A percentile compares a stretch with the other conserved stretches of the same genome.
phyloP scores from a whole-genome alignment of 2,329 filamentous ascomycete species.

The Karstenula rhodostoma region DNA sequence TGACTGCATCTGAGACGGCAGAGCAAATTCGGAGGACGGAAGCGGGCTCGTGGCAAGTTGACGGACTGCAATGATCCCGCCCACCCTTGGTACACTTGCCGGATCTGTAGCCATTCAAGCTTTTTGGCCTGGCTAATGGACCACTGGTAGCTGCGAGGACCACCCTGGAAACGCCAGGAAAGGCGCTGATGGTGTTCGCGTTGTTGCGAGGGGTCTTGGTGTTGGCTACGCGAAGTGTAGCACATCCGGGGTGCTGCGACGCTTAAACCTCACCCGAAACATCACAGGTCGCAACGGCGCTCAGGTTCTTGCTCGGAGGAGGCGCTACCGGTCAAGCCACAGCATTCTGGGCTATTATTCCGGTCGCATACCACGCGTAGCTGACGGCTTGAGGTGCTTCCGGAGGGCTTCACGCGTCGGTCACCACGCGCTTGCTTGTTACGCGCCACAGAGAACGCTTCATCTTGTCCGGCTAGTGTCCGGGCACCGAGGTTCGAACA shows the following conservation, averaged over 20 bases:
- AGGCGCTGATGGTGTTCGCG: constrained; percentile 36
- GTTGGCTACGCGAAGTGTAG: constrained; percentile 46
- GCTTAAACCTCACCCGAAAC: constrained; percentile 46
- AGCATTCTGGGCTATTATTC: constrained; percentile 20
- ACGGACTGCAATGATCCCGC: constrained; percentile 43
- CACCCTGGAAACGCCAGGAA: constrained; percentile 34
- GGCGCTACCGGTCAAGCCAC: constrained; percentile 36
- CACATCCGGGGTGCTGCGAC: constrained; percentile 50
- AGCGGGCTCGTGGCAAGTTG: constrained; percentile 39
- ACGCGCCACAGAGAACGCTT: constrained; percentile 5
- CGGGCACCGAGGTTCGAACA: constrained; percentile 13
- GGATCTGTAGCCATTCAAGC: constrained; percentile 43
- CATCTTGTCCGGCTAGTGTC: not conserved
- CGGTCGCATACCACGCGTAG: constrained; percentile 35
- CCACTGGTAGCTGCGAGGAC: constrained; percentile 40
- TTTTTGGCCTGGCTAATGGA: constrained; percentile 38
- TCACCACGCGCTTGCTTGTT: not conserved
- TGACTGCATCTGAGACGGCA: constrained; percentile 47
- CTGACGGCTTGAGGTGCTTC: constrained; percentile 38
- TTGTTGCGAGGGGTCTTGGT: constrained; percentile 33
- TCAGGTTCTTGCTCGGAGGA: constrained; percentile 39
- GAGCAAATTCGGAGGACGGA: constrained; percentile 49
- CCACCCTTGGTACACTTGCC: constrained; percentile 40
- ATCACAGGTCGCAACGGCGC: constrained; percentile 39
- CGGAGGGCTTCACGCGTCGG: constrained; percentile 27